A percentile compares a stretch with the other conserved stretches of the same genome.
phyloP scores from a whole-genome alignment of 805 yeast genomes.

The Candida maris region DNA sequence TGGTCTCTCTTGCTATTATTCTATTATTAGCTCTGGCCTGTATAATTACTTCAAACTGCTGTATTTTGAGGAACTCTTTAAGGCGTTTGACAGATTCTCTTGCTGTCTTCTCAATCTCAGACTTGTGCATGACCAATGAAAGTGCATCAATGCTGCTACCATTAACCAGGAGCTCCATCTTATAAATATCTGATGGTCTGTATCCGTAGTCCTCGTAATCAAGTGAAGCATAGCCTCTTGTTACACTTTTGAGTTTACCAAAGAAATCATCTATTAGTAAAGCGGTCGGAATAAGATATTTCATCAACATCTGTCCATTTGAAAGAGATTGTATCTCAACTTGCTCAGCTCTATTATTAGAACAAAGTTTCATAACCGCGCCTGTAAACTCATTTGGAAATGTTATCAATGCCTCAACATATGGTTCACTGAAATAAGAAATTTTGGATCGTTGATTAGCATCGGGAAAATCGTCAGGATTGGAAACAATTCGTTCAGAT shows the following conservation, averaged over 20 bases:
- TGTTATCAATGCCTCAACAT: conserved; percentile 85
- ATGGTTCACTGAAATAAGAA: conserved; percentile 71
- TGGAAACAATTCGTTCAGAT: conserved; percentile 61
- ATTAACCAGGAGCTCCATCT: conserved; percentile 84
- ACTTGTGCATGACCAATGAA: conserved; percentile 82
- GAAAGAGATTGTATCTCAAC: conserved; percentile 70
- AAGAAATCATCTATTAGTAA: conserved; percentile 93
- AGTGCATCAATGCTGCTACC: conserved; percentile 89
- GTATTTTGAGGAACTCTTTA: conserved; percentile 73
- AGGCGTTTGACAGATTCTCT: conserved; percentile 79
- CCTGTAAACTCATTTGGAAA: conserved; percentile 90
- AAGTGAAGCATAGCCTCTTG: conserved; percentile 89
- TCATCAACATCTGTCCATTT: conserved; percentile 76
- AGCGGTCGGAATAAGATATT: conserved; percentile 79
- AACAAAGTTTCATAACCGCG: conserved; percentile 80
- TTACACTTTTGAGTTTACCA: conserved; percentile 84
- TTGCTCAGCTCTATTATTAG: conserved; percentile 78
- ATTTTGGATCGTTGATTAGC: conserved; percentile 38
- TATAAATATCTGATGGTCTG: conserved; percentile 72
- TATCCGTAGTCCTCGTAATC: conserved; percentile 96
- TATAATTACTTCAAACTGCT: conserved; percentile 86
- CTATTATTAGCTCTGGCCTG: conserved; percentile 83
- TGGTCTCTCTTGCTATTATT: conserved; percentile 86
- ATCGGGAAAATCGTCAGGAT: conserved; percentile 92
- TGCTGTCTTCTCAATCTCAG: conserved; percentile 71